A percentile compares a stretch with the other conserved stretches of the same genome.
These are phyloP conservation scores for Leccinum pellstonianum DNA, from an alignment of 768 basidiomycete genomes.

Conservation along the genomic window DNA sequence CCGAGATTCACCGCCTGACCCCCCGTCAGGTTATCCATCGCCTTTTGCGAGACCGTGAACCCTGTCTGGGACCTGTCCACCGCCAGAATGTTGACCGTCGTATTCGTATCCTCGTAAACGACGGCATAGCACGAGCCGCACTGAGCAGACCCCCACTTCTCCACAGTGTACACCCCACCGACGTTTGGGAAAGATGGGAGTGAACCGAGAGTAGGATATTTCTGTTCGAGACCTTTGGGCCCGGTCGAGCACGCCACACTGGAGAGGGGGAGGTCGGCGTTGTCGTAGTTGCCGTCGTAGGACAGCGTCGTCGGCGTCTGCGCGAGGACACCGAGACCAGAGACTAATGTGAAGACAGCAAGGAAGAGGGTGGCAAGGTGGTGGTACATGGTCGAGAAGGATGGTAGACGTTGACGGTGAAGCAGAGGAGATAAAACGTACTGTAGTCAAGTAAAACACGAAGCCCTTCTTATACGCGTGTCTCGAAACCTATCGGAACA, in stretches of 20 bases:
- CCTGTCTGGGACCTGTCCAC: slow-evolving; percentile 48
- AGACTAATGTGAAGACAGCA: slow-evolving; percentile 12
- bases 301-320: slow-evolving; percentile 31
- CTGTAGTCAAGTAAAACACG: neutral
- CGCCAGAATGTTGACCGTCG: slow-evolving; percentile 49
- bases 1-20: slow-evolving; percentile 13
- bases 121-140: slow-evolving; percentile 35
- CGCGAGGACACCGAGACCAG: slow-evolving; percentile 21
- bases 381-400: slow-evolving; percentile 26
- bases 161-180: slow-evolving; percentile 30
- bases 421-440: neutral
- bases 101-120: slow-evolving; percentile 30
- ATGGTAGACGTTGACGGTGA: neutral
- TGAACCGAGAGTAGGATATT: slow-evolving; percentile 37
- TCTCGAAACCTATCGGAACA: slow-evolving; percentile 1
- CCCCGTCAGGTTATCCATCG: slow-evolving; percentile 29
- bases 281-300: slow-evolving; percentile 40
- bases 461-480: slow-evolving; percentile 19
- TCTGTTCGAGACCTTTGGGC: slow-evolving; percentile 35
- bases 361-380: slow-evolving; percentile 13
- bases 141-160: slow-evolving; percentile 20
- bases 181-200: slow-evolving; percentile 39
- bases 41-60: slow-evolving; percentile 36
- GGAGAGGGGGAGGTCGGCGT: slow-evolving; percentile 24
- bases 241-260: slow-evolving; percentile 41